Evolutionary conservation across 2,329 filamentous ascomycete genomes (phyloP).

Genomic region (Amauroascus verrucosus): DNA sequence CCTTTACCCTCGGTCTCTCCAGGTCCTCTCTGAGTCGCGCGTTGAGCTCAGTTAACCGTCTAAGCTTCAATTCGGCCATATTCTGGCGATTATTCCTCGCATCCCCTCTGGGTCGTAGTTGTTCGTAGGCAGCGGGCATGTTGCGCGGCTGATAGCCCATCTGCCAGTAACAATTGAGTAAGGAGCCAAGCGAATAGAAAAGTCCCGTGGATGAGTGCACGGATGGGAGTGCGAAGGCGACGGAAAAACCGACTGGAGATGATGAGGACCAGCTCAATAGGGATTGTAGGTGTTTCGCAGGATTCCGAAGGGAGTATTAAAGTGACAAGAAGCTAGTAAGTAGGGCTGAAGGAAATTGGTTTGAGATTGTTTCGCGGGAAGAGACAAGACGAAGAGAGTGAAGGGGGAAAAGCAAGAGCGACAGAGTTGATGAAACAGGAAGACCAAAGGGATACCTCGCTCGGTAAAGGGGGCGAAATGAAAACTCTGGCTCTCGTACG

Average conservation of each 20-base stretch:
- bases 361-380: conserved; percentile 14
- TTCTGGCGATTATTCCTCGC: conserved; percentile 92
- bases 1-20: conserved; percentile 87
- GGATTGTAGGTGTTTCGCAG: neutral
- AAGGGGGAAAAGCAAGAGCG: neutral
- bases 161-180: neutral
- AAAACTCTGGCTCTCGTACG: neutral
- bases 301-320: neutral
- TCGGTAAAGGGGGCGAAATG: conserved; percentile 5
- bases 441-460: neutral
- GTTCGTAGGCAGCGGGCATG: conserved; percentile 55
- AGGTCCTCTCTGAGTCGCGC: conserved; percentile 90
- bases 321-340: conserved; percentile 14
- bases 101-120: conserved; percentile 52
- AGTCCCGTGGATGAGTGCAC: conserved; percentile 1
- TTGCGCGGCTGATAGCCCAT: conserved; percentile 19
- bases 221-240: neutral
- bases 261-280: neutral
- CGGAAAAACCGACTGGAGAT: neutral
- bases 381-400: neutral
- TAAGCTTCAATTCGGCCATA: conserved; percentile 96
- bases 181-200: neutral
- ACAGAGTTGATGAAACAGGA: neutral
- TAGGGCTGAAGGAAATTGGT: conserved; percentile 17
- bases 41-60: conserved; percentile 93